These are phyloP conservation scores for Didymella lethalis DNA, from an alignment of 2,329 filamentous ascomycete genomes.

Conservation along the genomic window DNA sequence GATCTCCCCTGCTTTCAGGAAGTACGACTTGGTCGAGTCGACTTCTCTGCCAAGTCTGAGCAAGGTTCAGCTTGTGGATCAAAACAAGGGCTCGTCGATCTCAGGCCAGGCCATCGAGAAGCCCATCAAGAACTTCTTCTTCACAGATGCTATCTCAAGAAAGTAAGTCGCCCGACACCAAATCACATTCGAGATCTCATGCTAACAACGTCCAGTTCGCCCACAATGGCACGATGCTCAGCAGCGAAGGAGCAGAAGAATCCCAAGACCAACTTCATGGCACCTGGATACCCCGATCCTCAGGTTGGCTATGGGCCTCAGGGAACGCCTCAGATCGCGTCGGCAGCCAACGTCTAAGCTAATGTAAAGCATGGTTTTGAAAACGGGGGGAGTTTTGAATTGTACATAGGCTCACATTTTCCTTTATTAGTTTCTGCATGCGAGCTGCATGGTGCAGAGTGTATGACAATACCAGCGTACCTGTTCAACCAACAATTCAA, in stretches of 20 bases:
- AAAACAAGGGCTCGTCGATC: conserved; percentile 87
- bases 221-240: conserved; percentile 97
- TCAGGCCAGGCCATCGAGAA: conserved; percentile 79
- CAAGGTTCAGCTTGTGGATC: conserved; percentile 94
- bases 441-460: conserved; percentile 31
- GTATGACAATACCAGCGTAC: conserved; percentile 35
- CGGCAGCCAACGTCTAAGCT: conserved; percentile 37
- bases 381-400: conserved; percentile 29
- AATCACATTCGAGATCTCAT: neutral
- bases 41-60: conserved; percentile 75
- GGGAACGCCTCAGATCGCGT: conserved; percentile 27
- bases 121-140: conserved; percentile 95
- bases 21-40: conserved; percentile 90
- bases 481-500: conserved; percentile 20
- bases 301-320: conserved; percentile 53
- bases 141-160: conserved; percentile 95
- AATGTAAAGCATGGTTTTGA: conserved; percentile 23
- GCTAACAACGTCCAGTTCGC: conserved; percentile 69
- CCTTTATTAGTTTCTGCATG: conserved; percentile 31
- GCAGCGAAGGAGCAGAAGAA: conserved; percentile 78
- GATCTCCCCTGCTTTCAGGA: conserved; percentile 87
- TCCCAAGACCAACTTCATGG: conserved; percentile 61
- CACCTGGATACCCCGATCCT: conserved; percentile 54
- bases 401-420: conserved; percentile 45
- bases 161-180: conserved; percentile 67